These are phyloP conservation scores for Paradendryphiella salina DNA, from an alignment of 2,329 filamentous ascomycete genomes.

Conservation along the genomic window DNA sequence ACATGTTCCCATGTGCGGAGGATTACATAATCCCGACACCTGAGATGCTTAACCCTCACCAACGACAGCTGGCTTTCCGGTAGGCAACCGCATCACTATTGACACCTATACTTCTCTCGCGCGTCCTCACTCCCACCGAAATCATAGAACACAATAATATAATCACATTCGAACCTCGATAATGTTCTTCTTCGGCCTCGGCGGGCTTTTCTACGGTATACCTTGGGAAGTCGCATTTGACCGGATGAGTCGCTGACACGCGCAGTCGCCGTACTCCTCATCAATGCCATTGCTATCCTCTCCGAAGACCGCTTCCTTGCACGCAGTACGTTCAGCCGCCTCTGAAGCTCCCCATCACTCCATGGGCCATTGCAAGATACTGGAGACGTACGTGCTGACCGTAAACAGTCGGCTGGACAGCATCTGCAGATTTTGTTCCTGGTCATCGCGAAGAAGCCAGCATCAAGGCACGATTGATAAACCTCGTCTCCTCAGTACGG, in stretches of 20 bases:
- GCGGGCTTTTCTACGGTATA: slow-evolving; percentile 73
- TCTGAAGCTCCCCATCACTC: background rate
- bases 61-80: slow-evolving; percentile 29
- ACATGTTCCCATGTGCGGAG: background rate
- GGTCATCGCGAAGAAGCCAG: slow-evolving; percentile 70
- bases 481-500: slow-evolving; percentile 85
- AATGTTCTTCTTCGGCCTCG: slow-evolving; percentile 72
- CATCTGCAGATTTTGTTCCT: slow-evolving; percentile 72
- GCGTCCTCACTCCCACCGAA: background rate
- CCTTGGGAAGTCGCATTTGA: background rate
- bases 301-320: slow-evolving; percentile 94
- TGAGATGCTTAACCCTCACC: slow-evolving; percentile 8
- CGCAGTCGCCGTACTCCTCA: slow-evolving; percentile 77
- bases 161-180: background rate
- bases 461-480: slow-evolving; percentile 83
- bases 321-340: slow-evolving; percentile 61
- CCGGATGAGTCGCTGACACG: slow-evolving; percentile 21
- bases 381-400: slow-evolving; percentile 9
- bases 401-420: slow-evolving; percentile 76
- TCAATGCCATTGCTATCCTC: slow-evolving; percentile 91
- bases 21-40: slow-evolving; percentile 10
- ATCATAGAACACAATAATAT: background rate
- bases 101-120: background rate
- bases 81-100: slow-evolving; percentile 20
- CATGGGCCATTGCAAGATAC: background rate